Conservation (phyloP, 331 rosid species). For the Stylosanthes scabra region DNA sequence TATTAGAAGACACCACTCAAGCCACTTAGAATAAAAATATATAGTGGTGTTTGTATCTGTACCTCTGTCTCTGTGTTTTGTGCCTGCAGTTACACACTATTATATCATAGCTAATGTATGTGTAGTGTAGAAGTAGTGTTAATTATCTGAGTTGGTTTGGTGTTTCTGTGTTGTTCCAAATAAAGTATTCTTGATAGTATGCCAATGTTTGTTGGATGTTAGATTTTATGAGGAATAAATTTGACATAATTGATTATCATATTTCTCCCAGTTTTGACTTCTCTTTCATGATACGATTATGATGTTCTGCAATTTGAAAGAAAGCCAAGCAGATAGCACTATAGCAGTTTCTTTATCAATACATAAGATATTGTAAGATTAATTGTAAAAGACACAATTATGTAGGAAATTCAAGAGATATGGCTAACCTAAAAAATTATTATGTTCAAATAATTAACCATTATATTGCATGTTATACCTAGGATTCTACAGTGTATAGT, state of each 20-base stretch:
- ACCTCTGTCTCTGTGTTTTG: neutral
- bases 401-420: too few species aligned
- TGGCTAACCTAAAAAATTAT: too few species aligned
- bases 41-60: neutral
- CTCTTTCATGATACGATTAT: neutral
- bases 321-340: neutral
- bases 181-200: slow-evolving; percentile 5
- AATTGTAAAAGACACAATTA: too few species aligned
- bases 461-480: slow-evolving; percentile 6
- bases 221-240: slow-evolving; percentile 21
- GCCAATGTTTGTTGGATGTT: slow-evolving; percentile 29
- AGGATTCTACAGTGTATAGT: slow-evolving; percentile 16
- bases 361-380: too few species aligned
- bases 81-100: too few species aligned
- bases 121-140: neutral
- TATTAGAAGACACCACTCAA: neutral
- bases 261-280: neutral
- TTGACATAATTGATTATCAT: neutral
- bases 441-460: too few species aligned
- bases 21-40: neutral
- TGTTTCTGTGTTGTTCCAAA: neutral
- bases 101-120: too few species aligned
- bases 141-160: neutral
- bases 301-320: neutral
- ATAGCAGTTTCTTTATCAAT: slow-evolving; percentile 2